Conservation (phyloP, 2,329 filamentous ascomycete genomes). For the Thelonectria blattea region DNA sequence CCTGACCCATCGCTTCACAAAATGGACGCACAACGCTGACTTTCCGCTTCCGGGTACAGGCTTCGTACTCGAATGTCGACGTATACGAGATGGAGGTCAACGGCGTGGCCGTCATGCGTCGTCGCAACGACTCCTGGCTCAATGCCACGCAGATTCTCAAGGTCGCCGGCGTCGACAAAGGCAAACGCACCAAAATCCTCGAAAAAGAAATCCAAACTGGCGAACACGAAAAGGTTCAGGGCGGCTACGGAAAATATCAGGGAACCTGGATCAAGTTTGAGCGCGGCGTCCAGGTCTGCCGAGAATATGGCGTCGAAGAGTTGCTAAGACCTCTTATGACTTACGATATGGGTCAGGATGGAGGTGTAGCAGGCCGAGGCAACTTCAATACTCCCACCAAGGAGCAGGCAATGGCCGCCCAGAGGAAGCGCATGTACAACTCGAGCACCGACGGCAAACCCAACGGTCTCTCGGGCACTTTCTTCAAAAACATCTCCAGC, state of each 20-base stretch:
- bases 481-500: slow-evolving; percentile 95
- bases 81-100: slow-evolving; percentile 99
- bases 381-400: slow-evolving; percentile 95
- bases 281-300: slow-evolving; percentile 89
- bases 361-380: slow-evolving; percentile 72
- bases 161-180: slow-evolving; percentile 95
- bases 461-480: slow-evolving; percentile 78
- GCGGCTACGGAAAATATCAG: slow-evolving; percentile 98
- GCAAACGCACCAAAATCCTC: slow-evolving; percentile 94
- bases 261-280: slow-evolving; percentile 98
- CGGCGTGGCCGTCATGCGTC: slow-evolving; percentile 91
- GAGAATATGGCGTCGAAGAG: slow-evolving; percentile 79
- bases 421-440: slow-evolving; percentile 91
- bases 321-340: slow-evolving; percentile 75
- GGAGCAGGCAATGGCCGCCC: slow-evolving; percentile 97
- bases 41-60: slow-evolving; percentile 49
- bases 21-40: slow-evolving; percentile 26
- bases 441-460: slow-evolving; percentile 67
- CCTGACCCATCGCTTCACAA: neutral
- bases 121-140: slow-evolving; percentile 92
- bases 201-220: slow-evolving; percentile 97
- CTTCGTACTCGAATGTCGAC: slow-evolving; percentile 92
- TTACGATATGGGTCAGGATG: slow-evolving; percentile 81
- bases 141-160: slow-evolving; percentile 99
- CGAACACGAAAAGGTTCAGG: slow-evolving; percentile 98